Evolutionary conservation across 164 flowering plant species (phyloP), one percentile per base, ranked within the genome.

Genomic region (Nelumbo lutea): DNA sequence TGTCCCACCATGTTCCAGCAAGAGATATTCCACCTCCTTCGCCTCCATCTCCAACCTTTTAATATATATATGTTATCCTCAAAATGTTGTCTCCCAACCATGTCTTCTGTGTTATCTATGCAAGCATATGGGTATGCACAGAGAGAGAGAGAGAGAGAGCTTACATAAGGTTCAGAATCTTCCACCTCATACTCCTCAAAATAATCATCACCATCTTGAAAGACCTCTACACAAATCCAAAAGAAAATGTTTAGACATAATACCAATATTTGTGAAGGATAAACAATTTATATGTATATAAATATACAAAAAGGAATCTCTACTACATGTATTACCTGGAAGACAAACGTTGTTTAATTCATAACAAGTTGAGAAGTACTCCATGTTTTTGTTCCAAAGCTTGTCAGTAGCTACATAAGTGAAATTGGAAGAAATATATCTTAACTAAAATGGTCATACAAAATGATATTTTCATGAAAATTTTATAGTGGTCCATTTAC

Each of bases 1-100:
- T 83, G 66, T 93, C 98, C 98, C 98, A 93, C 78, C 74, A 72
- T 44, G 88, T 86, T 39, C 94, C 97, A 53, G 94, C 91, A 67
- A 90, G 87, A 59, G 84, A 73, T 41, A 91, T 82, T 11, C 97
- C 96, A 76, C 98, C 96, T 55, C 98, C 97, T 55, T 77, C 97
- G 39, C 76, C 90, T 65, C 98, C 98, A 88, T 91, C 97, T 43
- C 97, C 98, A 56, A 57, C 82, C 98, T 93, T 27, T 27, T 27
- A 27, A 27, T 27, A 27, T 27, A 27, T 27, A 27, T 27, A 27
- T 27, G 27, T 27, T 27, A 27, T 27, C 27, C 27, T 27, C 27
- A 27, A 27, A 27, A 27, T 27, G 27, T 27, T 27, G 27, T 27
- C 27, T 27, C 27, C 27, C 27, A 27, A 27, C 27, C 27, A 27